Conservation (phyloP, 495 filamentous ascomycete genomes). For the Podospora sp. region DNA sequence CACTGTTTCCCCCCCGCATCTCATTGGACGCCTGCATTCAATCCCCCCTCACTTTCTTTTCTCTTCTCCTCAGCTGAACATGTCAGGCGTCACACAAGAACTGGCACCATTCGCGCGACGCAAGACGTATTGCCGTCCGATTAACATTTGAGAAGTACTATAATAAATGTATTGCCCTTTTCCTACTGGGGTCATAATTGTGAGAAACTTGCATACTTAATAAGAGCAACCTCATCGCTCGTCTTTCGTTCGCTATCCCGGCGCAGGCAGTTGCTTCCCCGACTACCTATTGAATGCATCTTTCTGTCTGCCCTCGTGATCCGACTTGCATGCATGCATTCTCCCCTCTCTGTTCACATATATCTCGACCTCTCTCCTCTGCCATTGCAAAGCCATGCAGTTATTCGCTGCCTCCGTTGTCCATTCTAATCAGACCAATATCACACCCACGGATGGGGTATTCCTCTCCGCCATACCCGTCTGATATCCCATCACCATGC, state of each 20-base stretch:
- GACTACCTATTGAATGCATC: not conserved
- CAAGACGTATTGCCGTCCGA: not conserved
- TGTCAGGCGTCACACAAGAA: not conserved
- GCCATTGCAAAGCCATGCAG: too few relatives aligned
- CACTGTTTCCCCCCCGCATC: not conserved
- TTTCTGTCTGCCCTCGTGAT: too few relatives aligned
- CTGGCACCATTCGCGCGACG: not conserved
- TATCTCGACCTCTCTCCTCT: too few relatives aligned
- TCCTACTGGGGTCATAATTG: too few relatives aligned
- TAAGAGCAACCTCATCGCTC: slow-evolving; percentile 13
- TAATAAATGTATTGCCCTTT: too few relatives aligned
- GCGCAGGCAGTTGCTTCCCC: not conserved
- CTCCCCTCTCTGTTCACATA: too few relatives aligned
- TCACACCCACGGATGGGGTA: not conserved
- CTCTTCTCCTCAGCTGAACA: not conserved
- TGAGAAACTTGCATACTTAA: not conserved
- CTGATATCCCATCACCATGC: not conserved
- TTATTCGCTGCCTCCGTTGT: too few relatives aligned
- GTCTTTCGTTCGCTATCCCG: slow-evolving; percentile 4
- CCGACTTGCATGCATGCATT: too few relatives aligned
- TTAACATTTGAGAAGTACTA: too few relatives aligned
- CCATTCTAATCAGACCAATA: too few relatives aligned
- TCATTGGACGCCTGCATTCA: not conserved
- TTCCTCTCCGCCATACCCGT: too few relatives aligned
- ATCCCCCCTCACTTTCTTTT: not conserved